These are phyloP conservation scores for Pichia nanzhaoensis DNA, from an alignment of 805 yeast genomes.

Conservation along the genomic window DNA sequence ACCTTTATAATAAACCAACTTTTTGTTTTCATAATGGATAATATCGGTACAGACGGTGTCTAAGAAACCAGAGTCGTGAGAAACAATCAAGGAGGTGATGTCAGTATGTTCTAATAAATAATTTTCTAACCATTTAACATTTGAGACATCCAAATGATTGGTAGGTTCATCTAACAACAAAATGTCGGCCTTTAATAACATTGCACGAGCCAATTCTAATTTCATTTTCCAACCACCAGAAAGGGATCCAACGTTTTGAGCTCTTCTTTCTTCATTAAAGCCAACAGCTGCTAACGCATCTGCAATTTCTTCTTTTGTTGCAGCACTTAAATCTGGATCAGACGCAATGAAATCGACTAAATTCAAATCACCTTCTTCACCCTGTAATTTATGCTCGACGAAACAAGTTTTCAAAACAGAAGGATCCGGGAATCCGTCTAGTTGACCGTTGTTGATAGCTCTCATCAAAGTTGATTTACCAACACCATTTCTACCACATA, in stretches of 20 bases:
- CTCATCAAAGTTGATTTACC: slow-evolving; percentile 98
- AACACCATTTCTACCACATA: slow-evolving; percentile 98
- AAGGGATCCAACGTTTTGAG: slow-evolving; percentile 86
- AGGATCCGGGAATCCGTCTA: slow-evolving; percentile 95
- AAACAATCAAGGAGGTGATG: slow-evolving; percentile 90
- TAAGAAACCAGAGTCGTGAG: slow-evolving; percentile 96
- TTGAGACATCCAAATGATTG: slow-evolving; percentile 90
- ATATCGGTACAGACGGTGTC: slow-evolving; percentile 96
- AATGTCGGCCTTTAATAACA: slow-evolving; percentile 96
- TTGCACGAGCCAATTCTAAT: slow-evolving; percentile 96
- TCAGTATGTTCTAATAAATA: slow-evolving; percentile 76
- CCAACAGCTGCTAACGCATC: slow-evolving; percentile 79
- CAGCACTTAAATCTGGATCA: slow-evolving; percentile 70
- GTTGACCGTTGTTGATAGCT: slow-evolving; percentile 91
- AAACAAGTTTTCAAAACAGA: slow-evolving; percentile 85
- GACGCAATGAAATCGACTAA: slow-evolving; percentile 80
- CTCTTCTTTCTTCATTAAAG: slow-evolving; percentile 82
- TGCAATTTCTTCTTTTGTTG: slow-evolving; percentile 65
- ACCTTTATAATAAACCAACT: slow-evolving; percentile 93
- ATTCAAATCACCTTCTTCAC: slow-evolving; percentile 87
- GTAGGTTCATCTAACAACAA: slow-evolving; percentile 96
- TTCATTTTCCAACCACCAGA: slow-evolving; percentile 99
- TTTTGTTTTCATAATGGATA: slow-evolving; percentile 92
- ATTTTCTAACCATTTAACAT: slow-evolving; percentile 91
- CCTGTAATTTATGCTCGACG: slow-evolving; percentile 95